Evolutionary conservation across 2,329 filamentous ascomycete genomes (phyloP).

Genomic region (Cordyceps tenuipes): DNA sequence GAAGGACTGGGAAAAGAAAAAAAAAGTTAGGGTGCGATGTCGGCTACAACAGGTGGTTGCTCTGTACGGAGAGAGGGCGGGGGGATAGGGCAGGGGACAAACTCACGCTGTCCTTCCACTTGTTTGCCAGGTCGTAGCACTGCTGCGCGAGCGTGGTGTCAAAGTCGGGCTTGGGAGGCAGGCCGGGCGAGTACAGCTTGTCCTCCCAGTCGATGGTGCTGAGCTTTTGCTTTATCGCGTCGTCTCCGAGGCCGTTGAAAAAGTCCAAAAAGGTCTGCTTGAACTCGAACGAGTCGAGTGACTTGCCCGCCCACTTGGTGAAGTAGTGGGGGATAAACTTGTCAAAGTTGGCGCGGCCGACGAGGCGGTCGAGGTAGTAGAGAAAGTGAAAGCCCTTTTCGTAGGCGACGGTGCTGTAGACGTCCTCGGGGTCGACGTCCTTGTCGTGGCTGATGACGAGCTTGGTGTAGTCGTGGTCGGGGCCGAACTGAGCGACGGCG

Average conservation of each 20-base stretch:
- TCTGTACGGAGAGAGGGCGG: background rate
- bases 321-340: constrained; percentile 96
- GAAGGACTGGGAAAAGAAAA: constrained; percentile 43
- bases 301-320: constrained; percentile 72
- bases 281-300: constrained; percentile 90
- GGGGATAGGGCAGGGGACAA: constrained; percentile 8
- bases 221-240: constrained; percentile 55
- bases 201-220: constrained; percentile 78
- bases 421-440: constrained; percentile 89
- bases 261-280: constrained; percentile 80
- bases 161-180: constrained; percentile 84
- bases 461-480: constrained; percentile 88
- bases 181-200: constrained; percentile 80
- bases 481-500: constrained; percentile 67
- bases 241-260: constrained; percentile 60
- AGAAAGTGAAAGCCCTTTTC: constrained; percentile 96
- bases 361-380: constrained; percentile 77
- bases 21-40: constrained; percentile 16
- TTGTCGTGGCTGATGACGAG: constrained; percentile 80
- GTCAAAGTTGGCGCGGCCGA: constrained; percentile 83
- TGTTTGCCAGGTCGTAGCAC: constrained; percentile 72
- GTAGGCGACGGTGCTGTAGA: constrained; percentile 87
- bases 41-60: background rate
- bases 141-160: constrained; percentile 80
- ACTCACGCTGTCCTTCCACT: constrained; percentile 61